Conservation (phyloP, 140 eudicot species). For the Senecio squalidus region DNA sequence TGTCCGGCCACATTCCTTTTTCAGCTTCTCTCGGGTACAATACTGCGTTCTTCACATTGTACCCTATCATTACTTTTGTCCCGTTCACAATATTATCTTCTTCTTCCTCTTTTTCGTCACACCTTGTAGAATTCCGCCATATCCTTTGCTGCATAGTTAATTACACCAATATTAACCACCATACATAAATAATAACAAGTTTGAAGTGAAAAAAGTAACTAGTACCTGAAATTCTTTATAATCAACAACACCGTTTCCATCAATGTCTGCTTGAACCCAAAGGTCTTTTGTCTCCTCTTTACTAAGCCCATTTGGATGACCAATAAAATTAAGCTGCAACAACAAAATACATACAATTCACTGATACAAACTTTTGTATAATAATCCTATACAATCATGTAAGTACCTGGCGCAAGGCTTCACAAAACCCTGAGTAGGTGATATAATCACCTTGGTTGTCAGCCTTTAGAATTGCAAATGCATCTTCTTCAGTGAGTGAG, state of each 20-base stretch:
- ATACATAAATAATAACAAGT: slow-evolving; percentile 3
- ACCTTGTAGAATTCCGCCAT: slow-evolving; percentile 53
- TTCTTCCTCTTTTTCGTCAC: slow-evolving; percentile 33
- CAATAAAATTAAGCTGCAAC: slow-evolving; percentile 55
- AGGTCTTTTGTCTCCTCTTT: slow-evolving; percentile 59
- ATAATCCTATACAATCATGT: neutral
- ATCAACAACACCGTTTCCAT: slow-evolving; percentile 65
- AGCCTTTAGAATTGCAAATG: slow-evolving; percentile 66
- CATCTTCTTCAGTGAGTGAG: slow-evolving; percentile 59
- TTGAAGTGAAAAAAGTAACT: neutral
- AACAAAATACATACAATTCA: neutral
- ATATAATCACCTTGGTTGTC: slow-evolving; percentile 52
- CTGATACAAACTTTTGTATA: neutral
- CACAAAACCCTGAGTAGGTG: slow-evolving; percentile 61
- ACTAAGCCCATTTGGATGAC: slow-evolving; percentile 58
- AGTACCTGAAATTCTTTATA: slow-evolving; percentile 62
- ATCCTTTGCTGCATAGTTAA: slow-evolving; percentile 50
- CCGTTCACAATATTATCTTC: slow-evolving; percentile 25
- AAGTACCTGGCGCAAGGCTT: slow-evolving; percentile 65
- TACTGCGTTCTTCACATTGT: slow-evolving; percentile 73
- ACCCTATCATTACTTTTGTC: slow-evolving; percentile 48
- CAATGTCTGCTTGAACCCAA: slow-evolving; percentile 80
- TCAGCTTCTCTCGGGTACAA: slow-evolving; percentile 76
- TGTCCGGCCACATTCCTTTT: slow-evolving; percentile 86
- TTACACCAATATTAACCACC: neutral